phyloP scores from a whole-genome alignment of 1,139 yeast species.

The Geotrichum carabidarum region DNA sequence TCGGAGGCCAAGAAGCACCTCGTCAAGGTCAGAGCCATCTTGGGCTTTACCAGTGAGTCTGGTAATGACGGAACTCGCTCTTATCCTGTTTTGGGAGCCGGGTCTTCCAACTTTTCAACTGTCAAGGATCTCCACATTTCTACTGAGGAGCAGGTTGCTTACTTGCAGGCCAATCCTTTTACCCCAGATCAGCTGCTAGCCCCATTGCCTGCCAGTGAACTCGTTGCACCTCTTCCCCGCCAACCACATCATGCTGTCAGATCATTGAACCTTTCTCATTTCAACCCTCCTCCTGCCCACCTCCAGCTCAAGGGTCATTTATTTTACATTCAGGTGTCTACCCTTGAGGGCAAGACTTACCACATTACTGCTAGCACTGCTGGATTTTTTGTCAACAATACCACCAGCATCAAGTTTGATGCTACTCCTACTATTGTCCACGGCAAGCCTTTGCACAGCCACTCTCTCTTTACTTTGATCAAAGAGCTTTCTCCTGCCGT shows the following conservation, averaged over 20 bases:
- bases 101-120: conserved; percentile 40
- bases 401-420: conserved; percentile 64
- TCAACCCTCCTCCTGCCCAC: conserved; percentile 76
- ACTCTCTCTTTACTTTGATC: conserved; percentile 52
- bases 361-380: conserved; percentile 72
- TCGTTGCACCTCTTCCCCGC: conserved; percentile 13
- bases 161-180: conserved; percentile 9
- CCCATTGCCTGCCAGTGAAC: conserved; percentile 12
- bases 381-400: conserved; percentile 75
- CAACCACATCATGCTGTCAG: conserved; percentile 12
- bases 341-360: conserved; percentile 73
- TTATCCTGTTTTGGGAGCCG: conserved; percentile 35
- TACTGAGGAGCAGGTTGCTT: conserved; percentile 20
- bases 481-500: conserved; percentile 53
- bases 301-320: conserved; percentile 68
- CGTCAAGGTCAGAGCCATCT: conserved; percentile 44
- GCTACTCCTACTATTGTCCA: conserved; percentile 42
- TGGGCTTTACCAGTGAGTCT: conserved; percentile 39
- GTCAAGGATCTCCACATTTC: conserved; percentile 31
- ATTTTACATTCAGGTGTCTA: conserved; percentile 65
- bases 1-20: conserved; percentile 47
- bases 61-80: conserved; percentile 31
- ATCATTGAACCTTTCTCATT: conserved; percentile 53
- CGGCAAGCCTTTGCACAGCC: conserved; percentile 42
- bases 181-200: conserved; percentile 13